Base-by-base conservation (phyloP, 805 yeast species). In the Helenozyma rhizophorensis region DNA sequence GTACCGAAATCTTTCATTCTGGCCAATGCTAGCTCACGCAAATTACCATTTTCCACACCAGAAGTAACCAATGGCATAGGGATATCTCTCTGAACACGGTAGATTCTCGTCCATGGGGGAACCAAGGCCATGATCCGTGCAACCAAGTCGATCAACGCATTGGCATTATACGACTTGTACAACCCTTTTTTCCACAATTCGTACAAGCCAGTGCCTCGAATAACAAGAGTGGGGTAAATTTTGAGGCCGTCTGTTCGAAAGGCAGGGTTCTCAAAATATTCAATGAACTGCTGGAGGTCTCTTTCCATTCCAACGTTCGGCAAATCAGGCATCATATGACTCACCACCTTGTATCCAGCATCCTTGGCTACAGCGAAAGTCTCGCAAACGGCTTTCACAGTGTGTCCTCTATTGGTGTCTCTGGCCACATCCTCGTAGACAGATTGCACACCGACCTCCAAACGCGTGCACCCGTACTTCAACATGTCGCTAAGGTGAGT, bases 271-370 rank as follows among this genome's bases (percentile, higher is more conserved):
- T 90, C 97, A 56, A 93, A 93, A 65, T 93, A 93, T 58, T 93
- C 98, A 51, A 82, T 78, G 55, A 93, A 93, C 63, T 93, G 98
- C 53, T 88, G 96, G 38, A 90, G 66, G 57, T 93, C 98, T 57
- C 98, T 76, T 62, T 93, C 98, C 95, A 90, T 86, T 13, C 97
- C 98, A 38, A 93, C 97, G 53, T 93, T 93, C 12, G 98, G 98
- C 50, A 93, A 70, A 68, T 93, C 98, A 11, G 98, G 98, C 98
- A 93, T 93, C 98, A 93, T 93, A 64, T 93, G 98, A 45, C 95
- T 80, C 15, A 93, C 98, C 33, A 93, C 95, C 57, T 93, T 93
- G 62, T 89, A 93, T 10, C 98, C 98, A 1, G 98, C 90, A 60
- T 93, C 98, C 56, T 93, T 93, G n/a, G 97, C 95, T 28, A 83